Percentiles rank a stretch among this genome's conserved stretches.
phyloP scores from a whole-genome alignment of 164 flowering plant genomes.

The Pachysandra terminalis region DNA sequence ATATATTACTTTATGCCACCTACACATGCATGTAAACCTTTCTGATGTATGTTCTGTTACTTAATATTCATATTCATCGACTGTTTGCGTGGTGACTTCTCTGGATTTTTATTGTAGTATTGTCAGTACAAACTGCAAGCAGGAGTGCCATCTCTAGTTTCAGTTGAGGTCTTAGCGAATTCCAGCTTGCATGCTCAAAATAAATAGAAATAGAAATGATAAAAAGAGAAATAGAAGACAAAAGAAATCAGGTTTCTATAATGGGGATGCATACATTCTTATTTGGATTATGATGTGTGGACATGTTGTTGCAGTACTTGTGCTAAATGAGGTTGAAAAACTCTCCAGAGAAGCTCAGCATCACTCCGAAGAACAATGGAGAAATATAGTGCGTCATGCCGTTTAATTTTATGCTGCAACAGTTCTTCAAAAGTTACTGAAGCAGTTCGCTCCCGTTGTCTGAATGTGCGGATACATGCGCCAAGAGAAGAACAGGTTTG shows the following conservation, averaged over 20 bases:
- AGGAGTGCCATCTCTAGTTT: too few species aligned
- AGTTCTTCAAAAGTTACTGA: slow-evolving; percentile 96
- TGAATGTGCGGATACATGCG: slow-evolving; percentile 78
- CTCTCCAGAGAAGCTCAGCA: slow-evolving; percentile 98
- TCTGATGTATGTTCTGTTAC: too few species aligned
- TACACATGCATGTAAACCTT: too few species aligned
- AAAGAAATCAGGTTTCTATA: background rate
- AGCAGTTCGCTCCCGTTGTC: slow-evolving; percentile 94
- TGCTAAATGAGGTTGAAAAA: slow-evolving; percentile 96
- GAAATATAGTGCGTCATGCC: slow-evolving; percentile 90
- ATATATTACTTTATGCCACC: too few species aligned
- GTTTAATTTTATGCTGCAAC: slow-evolving; percentile 91
- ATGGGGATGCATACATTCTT: slow-evolving; percentile 4
- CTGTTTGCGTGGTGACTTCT: too few species aligned
- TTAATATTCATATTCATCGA: too few species aligned
- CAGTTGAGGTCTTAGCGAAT: too few species aligned
- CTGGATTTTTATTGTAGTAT: too few species aligned
- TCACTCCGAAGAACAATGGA: slow-evolving; percentile 98
- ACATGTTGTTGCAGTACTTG: slow-evolving; percentile 54
- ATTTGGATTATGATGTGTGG: background rate
- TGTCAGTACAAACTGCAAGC: too few species aligned
- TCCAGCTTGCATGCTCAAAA: too few species aligned
- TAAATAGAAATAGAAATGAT: too few species aligned
- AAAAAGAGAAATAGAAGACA: too few species aligned
- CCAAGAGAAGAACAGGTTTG: slow-evolving; percentile 81